Evolutionary conservation across 192 early-diverging fungal species (phyloP).

Genomic region (Coemansia sp.): DNA sequence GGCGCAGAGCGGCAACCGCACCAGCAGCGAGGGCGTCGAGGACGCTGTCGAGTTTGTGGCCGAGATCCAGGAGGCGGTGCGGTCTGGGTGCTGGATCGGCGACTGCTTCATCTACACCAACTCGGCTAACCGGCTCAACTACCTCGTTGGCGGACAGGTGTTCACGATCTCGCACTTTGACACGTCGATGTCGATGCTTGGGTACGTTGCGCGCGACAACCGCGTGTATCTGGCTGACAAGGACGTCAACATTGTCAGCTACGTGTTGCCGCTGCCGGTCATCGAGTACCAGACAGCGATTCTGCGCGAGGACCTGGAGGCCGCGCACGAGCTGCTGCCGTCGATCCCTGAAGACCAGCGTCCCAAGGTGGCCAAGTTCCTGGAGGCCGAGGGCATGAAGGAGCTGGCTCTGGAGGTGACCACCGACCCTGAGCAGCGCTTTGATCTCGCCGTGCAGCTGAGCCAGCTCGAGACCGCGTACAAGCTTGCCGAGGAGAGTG

Average conservation of each 20-base stretch:
- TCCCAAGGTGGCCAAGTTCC: constrained; percentile 90
- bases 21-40: constrained; percentile 93
- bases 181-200: constrained; percentile 84
- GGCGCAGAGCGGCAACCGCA: constrained; percentile 64
- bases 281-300: constrained; percentile 99
- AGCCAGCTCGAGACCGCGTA: constrained; percentile 80
- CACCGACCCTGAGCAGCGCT: constrained; percentile 91
- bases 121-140: constrained; percentile 86
- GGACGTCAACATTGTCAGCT: constrained; percentile 88
- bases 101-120: constrained; percentile 99
- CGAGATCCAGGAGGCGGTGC: constrained; percentile 87
- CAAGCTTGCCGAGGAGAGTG: constrained; percentile 78
- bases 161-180: constrained; percentile 98
- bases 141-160: constrained; percentile 91
- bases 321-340: constrained; percentile 78
- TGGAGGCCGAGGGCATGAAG: constrained; percentile 90
- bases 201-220: constrained; percentile 92
- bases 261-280: constrained; percentile 85
- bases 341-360: constrained; percentile 85
- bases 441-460: constrained; percentile 91
- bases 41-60: constrained; percentile 93
- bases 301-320: constrained; percentile 87
- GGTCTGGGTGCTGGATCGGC: constrained; percentile 96
- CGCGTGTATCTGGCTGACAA: constrained; percentile 93
- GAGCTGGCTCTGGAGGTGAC: constrained; percentile 94